These are phyloP conservation scores for Cladosporium sp. DNA, from an alignment of 2,329 filamentous ascomycete species.

Conservation along the genomic window DNA sequence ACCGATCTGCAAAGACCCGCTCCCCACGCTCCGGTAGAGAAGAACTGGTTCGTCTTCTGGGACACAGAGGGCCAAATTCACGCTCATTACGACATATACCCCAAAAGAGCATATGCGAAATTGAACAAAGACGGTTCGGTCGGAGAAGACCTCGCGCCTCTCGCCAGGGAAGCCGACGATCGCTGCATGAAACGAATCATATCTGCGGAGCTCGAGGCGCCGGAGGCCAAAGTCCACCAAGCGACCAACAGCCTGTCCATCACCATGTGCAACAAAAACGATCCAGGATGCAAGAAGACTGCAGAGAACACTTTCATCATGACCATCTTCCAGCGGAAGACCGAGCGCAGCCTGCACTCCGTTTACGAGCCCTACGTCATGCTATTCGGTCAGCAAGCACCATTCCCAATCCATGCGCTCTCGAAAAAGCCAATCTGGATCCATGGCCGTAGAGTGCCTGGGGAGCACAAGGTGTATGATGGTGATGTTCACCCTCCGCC, in stretches of 20 bases:
- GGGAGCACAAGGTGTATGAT: not conserved
- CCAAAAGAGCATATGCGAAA: slow-evolving; percentile 52
- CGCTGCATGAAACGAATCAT: slow-evolving; percentile 49
- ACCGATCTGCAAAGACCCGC: slow-evolving; percentile 56
- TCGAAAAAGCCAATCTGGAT: slow-evolving; percentile 58
- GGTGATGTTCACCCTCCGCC: slow-evolving; percentile 3
- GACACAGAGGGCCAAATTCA: slow-evolving; percentile 49
- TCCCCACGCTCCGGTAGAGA: slow-evolving; percentile 52
- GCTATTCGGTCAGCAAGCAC: slow-evolving; percentile 50
- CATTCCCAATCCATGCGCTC: slow-evolving; percentile 54
- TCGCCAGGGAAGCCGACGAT: slow-evolving; percentile 41
- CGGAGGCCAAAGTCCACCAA: slow-evolving; percentile 52
- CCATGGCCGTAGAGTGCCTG: slow-evolving; percentile 45
- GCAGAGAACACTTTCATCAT: slow-evolving; percentile 57
- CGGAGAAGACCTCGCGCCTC: slow-evolving; percentile 49
- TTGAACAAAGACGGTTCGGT: slow-evolving; percentile 49
- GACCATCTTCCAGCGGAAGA: slow-evolving; percentile 58
- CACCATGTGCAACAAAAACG: slow-evolving; percentile 54
- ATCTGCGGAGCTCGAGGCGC: not conserved
- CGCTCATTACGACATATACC: slow-evolving; percentile 55
- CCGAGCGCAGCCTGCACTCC: slow-evolving; percentile 46
- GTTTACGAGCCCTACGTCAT: slow-evolving; percentile 59
- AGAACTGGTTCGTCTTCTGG: slow-evolving; percentile 67
- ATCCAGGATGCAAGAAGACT: slow-evolving; percentile 45
- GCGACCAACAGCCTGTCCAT: slow-evolving; percentile 60